These are phyloP conservation scores for Baorangia bicolor DNA, from an alignment of 768 basidiomycete species.

Conservation along the genomic window DNA sequence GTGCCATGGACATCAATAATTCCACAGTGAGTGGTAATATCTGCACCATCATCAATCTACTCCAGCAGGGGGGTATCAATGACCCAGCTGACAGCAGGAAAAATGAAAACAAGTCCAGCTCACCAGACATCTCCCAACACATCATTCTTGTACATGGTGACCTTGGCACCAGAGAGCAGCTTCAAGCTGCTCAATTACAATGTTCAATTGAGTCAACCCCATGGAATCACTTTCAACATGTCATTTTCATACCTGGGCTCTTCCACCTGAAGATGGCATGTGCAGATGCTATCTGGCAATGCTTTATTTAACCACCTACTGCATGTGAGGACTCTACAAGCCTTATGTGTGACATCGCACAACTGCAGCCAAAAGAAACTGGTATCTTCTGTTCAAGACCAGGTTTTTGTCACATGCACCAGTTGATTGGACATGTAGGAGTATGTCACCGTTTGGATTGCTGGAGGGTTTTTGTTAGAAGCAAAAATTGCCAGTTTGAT, in stretches of 20 bases:
- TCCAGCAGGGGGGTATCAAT: too few species aligned
- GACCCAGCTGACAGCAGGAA: too few species aligned
- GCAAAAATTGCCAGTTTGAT: too few species aligned
- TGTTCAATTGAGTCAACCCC: constrained; percentile 31
- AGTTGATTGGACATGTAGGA: constrained; percentile 33
- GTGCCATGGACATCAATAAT: too few species aligned
- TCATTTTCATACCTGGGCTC: constrained; percentile 35
- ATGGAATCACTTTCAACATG: constrained; percentile 29
- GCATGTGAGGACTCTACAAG: constrained; percentile 7
- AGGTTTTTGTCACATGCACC: constrained; percentile 36
- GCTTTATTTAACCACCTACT: constrained; percentile 3
- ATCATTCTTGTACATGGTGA: too few species aligned
- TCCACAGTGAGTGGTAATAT: too few species aligned
- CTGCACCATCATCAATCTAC: too few species aligned
- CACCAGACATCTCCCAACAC: too few species aligned
- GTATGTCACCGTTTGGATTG: constrained; percentile 25
- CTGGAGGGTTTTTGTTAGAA: constrained; percentile 27
- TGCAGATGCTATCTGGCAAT: constrained; percentile 6
- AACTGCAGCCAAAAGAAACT: constrained; percentile 31
- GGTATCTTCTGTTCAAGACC: constrained; percentile 32
- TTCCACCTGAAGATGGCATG: constrained; percentile 38
- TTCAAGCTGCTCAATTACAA: too few species aligned
- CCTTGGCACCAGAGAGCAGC: too few species aligned
- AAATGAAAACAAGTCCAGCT: too few species aligned
- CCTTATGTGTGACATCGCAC: constrained; percentile 19